A percentile compares a stretch with the other conserved stretches of the same genome.
phyloP scores from a whole-genome alignment of 2,329 filamentous ascomycete genomes.

The Thielaviopsis ethacetica region DNA sequence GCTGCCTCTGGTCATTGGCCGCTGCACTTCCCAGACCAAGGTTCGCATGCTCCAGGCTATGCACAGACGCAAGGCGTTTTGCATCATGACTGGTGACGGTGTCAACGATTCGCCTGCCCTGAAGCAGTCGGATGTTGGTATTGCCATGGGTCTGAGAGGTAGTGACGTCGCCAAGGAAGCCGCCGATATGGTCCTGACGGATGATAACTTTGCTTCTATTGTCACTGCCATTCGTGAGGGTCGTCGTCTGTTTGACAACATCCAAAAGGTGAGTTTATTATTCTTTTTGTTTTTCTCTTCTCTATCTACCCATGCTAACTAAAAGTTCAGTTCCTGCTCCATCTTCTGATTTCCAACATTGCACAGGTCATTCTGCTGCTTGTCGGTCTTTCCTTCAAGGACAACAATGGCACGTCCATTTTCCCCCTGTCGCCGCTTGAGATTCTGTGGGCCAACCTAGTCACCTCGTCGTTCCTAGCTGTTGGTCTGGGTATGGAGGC shows the following conservation, averaged over 20 bases:
- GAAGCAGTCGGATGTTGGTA: slow-evolving; percentile 58
- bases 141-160: slow-evolving; percentile 56
- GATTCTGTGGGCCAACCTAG: slow-evolving; percentile 62
- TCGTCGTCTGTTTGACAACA: slow-evolving; percentile 53
- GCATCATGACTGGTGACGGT: slow-evolving; percentile 60
- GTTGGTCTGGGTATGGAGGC: slow-evolving; percentile 57
- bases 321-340: slow-evolving; percentile 34
- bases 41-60: slow-evolving; percentile 64
- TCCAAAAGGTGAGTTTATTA: slow-evolving; percentile 42
- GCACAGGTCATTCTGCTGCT: slow-evolving; percentile 54
- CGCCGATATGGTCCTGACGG: slow-evolving; percentile 73
- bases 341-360: slow-evolving; percentile 53
- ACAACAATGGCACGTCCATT: slow-evolving; percentile 38
- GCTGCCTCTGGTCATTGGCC: slow-evolving; percentile 50
- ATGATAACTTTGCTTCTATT: slow-evolving; percentile 77
- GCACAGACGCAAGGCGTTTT: slow-evolving; percentile 49
- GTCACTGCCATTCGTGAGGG: slow-evolving; percentile 57
- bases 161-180: slow-evolving; percentile 66
- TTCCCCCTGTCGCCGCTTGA: slow-evolving; percentile 58
- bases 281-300: neutral
- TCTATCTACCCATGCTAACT: slow-evolving; percentile 11
- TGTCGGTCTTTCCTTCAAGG: slow-evolving; percentile 54
- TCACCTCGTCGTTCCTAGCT: slow-evolving; percentile 55
- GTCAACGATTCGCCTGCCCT: slow-evolving; percentile 61
- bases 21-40: slow-evolving; percentile 55